Evolutionary conservation across 2,329 filamentous ascomycete genomes (phyloP), one percentile per base, ranked within the genome.

Genomic region (Cladorrhinum sp.): DNA sequence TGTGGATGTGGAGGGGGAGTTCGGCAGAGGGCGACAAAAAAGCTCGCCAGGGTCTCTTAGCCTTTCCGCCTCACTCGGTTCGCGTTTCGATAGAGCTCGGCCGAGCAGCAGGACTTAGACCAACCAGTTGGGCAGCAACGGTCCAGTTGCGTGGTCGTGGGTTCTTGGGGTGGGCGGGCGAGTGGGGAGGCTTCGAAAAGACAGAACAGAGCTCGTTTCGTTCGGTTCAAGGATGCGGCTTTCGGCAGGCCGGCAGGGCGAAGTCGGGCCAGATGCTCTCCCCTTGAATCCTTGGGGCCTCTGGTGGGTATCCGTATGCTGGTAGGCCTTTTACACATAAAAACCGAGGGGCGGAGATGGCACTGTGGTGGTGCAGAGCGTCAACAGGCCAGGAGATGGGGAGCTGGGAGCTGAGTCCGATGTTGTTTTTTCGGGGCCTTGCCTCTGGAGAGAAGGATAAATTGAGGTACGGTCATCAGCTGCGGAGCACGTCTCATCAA

Each of bases 71-170:
- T 59, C 60, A 52, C 59, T 55, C 50, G 58, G 38, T 13, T 41
- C 57, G 58, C 45, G 49, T 49, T 61, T 51, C 57, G 55, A 55
- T 29, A 41, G 53, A 63, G 50, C 57, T 61, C 38, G 57, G 58
- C 61, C 57, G 59, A 55, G 38, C 45, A 51, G 52, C 57, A 57
- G 48, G 49, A 25, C 2, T 24, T 48, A 32, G 23, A 56, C 53
- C 53, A 56, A 56, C 52, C 51, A 62, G 65, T 68, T 67, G 67
- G 67, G 67, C 67, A 69, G 66, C 67, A 68, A 68, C 60, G 50
- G 51, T 48, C 51, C 25, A 41, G 52, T 54, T 54, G 51, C 55
- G 60, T 36, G 58, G 25, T 60, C 36, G 56, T 32, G 45, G 56
- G 50, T 58, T 32, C 49, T 38, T 50, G 59, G 54, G 29, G 56